phyloP scores from a whole-genome alignment of 2,329 filamentous ascomycete species.

The Ophiostoma montium region DNA sequence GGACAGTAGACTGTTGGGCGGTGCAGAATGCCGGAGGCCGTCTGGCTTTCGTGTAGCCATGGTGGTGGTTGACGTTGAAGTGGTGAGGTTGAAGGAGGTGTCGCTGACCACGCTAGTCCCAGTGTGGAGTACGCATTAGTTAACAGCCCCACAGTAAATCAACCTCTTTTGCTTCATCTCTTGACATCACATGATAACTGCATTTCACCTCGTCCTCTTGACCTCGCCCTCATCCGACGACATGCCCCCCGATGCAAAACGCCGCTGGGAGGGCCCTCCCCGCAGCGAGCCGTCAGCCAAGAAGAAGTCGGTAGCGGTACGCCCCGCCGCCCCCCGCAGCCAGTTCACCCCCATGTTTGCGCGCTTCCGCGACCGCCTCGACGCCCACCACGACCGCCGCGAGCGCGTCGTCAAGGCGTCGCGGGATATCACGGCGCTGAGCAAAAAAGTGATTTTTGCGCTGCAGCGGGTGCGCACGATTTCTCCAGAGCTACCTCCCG shows the following conservation, averaged over 20 bases:
- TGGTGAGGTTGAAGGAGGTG: background rate
- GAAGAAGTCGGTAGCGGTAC: slow-evolving; percentile 17
- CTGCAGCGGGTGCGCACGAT: slow-evolving; percentile 60
- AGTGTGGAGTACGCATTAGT: too few species aligned
- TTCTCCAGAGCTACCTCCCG: slow-evolving; percentile 47
- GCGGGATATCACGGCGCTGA: slow-evolving; percentile 80
- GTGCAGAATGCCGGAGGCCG: background rate
- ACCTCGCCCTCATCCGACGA: background rate
- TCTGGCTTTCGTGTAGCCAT: background rate
- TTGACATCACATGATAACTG: background rate
- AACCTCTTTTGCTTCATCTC: too few species aligned
- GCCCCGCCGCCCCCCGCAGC: slow-evolving; percentile 19
- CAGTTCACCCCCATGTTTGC: slow-evolving; percentile 67
- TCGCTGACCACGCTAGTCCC: too few species aligned
- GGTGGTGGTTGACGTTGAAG: background rate
- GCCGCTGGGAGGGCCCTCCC: slow-evolving; percentile 37
- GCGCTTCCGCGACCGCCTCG: slow-evolving; percentile 70
- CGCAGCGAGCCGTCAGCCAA: slow-evolving; percentile 17
- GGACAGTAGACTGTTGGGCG: slow-evolving; percentile 10
- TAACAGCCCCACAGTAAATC: too few species aligned
- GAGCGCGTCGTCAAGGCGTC: slow-evolving; percentile 85
- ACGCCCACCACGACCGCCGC: slow-evolving; percentile 85
- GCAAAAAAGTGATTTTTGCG: slow-evolving; percentile 92
- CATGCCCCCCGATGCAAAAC: slow-evolving; percentile 25
- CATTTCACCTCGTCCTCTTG: background rate